Evolutionary conservation across 768 basidiomycete genomes (phyloP).

Genomic region (Tephrocybe sp.): DNA sequence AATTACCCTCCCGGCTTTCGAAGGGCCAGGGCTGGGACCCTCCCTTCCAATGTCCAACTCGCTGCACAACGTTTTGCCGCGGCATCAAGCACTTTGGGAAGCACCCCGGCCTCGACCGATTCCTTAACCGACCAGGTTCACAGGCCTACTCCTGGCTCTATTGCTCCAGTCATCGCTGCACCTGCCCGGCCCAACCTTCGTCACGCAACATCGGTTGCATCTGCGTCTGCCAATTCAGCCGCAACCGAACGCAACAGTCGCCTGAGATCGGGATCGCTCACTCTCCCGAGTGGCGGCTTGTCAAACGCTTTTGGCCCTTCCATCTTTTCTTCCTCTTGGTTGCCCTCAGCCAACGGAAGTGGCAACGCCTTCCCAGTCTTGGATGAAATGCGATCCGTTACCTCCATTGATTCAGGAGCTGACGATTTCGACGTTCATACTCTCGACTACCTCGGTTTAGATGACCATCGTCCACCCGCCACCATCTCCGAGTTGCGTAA

Average conservation of each 20-base stretch:
- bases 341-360: conserved; percentile 57
- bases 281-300: conserved; percentile 73
- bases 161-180: conserved; percentile 36
- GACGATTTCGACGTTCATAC: conserved; percentile 94
- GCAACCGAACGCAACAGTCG: conserved; percentile 73
- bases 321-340: conserved; percentile 90
- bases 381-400: conserved; percentile 80
- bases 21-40: conserved; percentile 95
- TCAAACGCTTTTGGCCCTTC: conserved; percentile 84
- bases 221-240: conserved; percentile 49
- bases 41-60: conserved; percentile 92
- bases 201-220: conserved; percentile 71
- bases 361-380: conserved; percentile 61
- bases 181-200: conserved; percentile 65
- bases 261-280: conserved; percentile 89
- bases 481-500: conserved; percentile 86
- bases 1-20: conserved; percentile 85
- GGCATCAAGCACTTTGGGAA: conserved; percentile 54
- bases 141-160: conserved; percentile 48
- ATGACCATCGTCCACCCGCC: conserved; percentile 72
- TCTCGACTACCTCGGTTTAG: conserved; percentile 93
- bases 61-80: conserved; percentile 81
- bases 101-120: conserved; percentile 40
- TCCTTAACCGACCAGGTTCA: conserved; percentile 46
- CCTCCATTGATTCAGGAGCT: conserved; percentile 72